phyloP scores from a whole-genome alignment of 169 alveolate genomes.

The Eimeria sp. region DNA sequence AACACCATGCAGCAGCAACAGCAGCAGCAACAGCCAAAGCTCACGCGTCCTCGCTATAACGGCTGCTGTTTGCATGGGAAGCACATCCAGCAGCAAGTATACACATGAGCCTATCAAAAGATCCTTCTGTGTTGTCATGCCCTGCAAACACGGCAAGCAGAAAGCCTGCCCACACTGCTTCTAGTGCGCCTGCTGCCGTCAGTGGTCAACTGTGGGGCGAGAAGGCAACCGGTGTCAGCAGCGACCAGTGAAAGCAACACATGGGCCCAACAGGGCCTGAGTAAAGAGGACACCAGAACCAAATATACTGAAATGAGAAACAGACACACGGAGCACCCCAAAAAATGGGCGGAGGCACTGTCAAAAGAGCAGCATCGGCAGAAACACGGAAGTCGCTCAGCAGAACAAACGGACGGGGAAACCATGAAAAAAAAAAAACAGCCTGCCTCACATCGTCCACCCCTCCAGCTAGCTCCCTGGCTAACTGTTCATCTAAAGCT shows the following conservation, averaged over 20 bases:
- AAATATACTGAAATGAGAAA: too few species aligned
- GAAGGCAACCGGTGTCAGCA: neutral
- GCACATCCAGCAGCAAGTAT: constrained; percentile 70
- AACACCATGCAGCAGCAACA: neutral
- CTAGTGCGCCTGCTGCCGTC: neutral
- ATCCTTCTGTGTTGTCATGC: constrained; percentile 48
- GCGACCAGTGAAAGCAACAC: neutral
- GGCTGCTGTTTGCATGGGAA: constrained; percentile 73
- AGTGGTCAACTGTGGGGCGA: neutral
- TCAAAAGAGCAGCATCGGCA: neutral
- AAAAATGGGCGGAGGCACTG: neutral
- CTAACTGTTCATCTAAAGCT: constrained; percentile 41
- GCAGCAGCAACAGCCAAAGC: neutral
- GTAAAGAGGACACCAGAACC: neutral
- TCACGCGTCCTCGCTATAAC: constrained; percentile 60
- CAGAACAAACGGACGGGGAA: neutral
- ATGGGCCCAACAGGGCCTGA: neutral
- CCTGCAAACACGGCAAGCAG: neutral
- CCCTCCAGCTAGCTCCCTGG: constrained; percentile 44
- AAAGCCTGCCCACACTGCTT: neutral
- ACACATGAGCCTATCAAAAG: constrained; percentile 74
- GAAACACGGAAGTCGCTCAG: neutral
- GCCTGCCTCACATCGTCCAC: neutral
- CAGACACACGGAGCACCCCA: too few species aligned
- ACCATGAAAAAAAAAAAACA: neutral